A percentile compares a stretch with the other conserved stretches of the same genome.
Evolutionary conservation across 2,329 filamentous ascomycete species (phyloP).

Genomic region (Alternaria sp.): DNA sequence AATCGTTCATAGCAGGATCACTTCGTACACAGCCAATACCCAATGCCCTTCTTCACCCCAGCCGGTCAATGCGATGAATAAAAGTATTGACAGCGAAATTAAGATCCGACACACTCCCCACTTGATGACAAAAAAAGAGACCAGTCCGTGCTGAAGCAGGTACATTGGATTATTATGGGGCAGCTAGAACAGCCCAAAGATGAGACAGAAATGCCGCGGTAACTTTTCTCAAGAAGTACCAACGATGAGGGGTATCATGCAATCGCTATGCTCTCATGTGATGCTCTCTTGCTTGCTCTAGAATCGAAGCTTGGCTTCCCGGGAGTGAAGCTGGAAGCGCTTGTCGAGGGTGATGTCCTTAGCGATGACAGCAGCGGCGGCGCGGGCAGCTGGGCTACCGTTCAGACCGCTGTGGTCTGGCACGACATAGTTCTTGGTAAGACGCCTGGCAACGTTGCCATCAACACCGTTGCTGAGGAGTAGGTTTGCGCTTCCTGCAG

Average conservation of each 20-base stretch:
- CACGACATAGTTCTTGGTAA: slow-evolving; percentile 42
- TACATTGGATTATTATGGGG: slow-evolving; percentile 21
- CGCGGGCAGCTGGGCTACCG: slow-evolving; percentile 37
- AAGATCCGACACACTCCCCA: slow-evolving; percentile 15
- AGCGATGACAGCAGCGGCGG: slow-evolving; percentile 21
- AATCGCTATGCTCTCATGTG: slow-evolving; percentile 13
- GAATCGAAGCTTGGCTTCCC: slow-evolving; percentile 35
- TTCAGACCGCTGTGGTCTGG: slow-evolving; percentile 27
- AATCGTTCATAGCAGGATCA: background rate
- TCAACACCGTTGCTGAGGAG: slow-evolving; percentile 50
- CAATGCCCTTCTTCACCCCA: background rate
- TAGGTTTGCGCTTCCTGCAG: slow-evolving; percentile 37
- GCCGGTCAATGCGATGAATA: slow-evolving; percentile 26
- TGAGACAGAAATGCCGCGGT: slow-evolving; percentile 20
- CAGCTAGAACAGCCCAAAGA: slow-evolving; percentile 6
- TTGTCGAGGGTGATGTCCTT: slow-evolving; percentile 27
- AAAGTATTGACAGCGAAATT: slow-evolving; percentile 38
- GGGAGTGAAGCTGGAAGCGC: slow-evolving; percentile 38
- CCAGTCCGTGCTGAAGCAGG: slow-evolving; percentile 25
- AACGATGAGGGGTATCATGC: slow-evolving; percentile 34
- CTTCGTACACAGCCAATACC: background rate
- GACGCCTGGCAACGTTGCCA: slow-evolving; percentile 26
- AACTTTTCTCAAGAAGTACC: slow-evolving; percentile 8
- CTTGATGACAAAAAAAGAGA: slow-evolving; percentile 10
- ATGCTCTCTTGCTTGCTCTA: slow-evolving; percentile 20